A percentile compares a stretch with the other conserved stretches of the same genome.
These are phyloP conservation scores for Rubus parviflorus DNA, from an alignment of 306 rosid genomes.

Conservation along the genomic window DNA sequence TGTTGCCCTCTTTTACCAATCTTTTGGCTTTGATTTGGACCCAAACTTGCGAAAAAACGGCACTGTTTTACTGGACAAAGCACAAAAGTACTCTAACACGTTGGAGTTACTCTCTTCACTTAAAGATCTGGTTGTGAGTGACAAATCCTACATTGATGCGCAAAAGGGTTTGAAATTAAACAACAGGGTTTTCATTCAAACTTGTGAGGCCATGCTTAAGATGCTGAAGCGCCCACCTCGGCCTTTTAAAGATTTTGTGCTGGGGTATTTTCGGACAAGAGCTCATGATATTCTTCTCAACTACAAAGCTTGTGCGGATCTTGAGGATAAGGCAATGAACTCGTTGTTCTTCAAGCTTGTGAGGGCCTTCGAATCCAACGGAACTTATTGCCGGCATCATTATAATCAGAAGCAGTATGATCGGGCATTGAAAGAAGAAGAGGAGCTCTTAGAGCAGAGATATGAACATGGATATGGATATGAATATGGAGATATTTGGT, in stretches of 20 bases:
- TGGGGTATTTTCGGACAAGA: slow-evolving; percentile 26
- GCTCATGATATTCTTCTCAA: slow-evolving; percentile 34
- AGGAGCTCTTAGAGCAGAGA: not conserved
- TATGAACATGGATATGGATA: not conserved
- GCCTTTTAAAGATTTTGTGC: slow-evolving; percentile 27
- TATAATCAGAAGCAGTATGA: slow-evolving; percentile 16
- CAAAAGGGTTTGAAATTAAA: not conserved
- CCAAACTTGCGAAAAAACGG: slow-evolving; percentile 2
- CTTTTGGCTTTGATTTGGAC: slow-evolving; percentile 13
- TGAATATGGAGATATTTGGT: no score
- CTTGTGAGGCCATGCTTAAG: slow-evolving; percentile 25
- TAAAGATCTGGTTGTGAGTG: not conserved
- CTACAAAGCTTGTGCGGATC: slow-evolving; percentile 20
- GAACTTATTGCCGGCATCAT: slow-evolving; percentile 35
- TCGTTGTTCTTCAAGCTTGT: slow-evolving; percentile 26
- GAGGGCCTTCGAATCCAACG: slow-evolving; percentile 37
- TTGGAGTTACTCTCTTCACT: slow-evolving; percentile 18
- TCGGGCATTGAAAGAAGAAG: not conserved
- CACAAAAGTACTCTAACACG: not conserved
- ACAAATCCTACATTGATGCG: not conserved
- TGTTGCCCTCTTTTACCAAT: slow-evolving; percentile 10
- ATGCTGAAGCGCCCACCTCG: slow-evolving; percentile 15
- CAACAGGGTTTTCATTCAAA: slow-evolving; percentile 11
- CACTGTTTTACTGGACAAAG: not conserved
- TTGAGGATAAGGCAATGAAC: slow-evolving; percentile 6